Evolutionary conservation across 2,329 filamentous ascomycete genomes (phyloP), one percentile per base, ranked within the genome.

Genomic region (Corinectria fuckeliana): DNA sequence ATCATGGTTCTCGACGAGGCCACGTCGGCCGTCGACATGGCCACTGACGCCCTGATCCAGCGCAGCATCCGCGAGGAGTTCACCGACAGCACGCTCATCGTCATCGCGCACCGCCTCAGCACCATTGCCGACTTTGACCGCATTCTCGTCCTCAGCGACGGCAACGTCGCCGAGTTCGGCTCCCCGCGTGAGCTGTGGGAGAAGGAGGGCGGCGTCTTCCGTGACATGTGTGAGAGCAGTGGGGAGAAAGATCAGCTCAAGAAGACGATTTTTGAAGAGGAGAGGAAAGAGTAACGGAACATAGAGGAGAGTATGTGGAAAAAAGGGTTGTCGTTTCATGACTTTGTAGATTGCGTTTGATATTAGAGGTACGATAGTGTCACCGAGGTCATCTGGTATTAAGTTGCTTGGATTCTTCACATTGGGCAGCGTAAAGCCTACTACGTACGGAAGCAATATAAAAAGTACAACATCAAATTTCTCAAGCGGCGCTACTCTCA

Each of bases 1-100:
- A 87, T 94, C 67, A 90, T 94, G 85, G 86, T 93, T 1, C 82
- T 93, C 1, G 91, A 94, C 71, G 91, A 93, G 76, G 91, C 91
- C 0, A 94, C 91, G 0, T 89, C 85, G 3, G 90, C 91, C 0
- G 90, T 93, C 2, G 91, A 93, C 73, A 91, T 92, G 88, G 80
- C 83, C 38, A 93, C 91, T 0, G 91, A 93, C 71, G 78, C 82
- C 1, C 81, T 91, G 23, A 93, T 93, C 68, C 90, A 93, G 76
- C 83, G 87, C 5, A 87, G 82, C 50, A 92, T 93, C 66, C 82
- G 89, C 20, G 86, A 90, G 69, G 88, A 91, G 71, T 92, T 92
- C 63, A 85, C 81, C 0, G 85, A 85, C 61, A 85, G 84, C 38
- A 92, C 90, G 1, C 77, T 92, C 25, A 75, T 93, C 16, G 89